These are phyloP conservation scores for Populus davidiana DNA, from an alignment of 345 rosid species.

Conservation along the genomic window DNA sequence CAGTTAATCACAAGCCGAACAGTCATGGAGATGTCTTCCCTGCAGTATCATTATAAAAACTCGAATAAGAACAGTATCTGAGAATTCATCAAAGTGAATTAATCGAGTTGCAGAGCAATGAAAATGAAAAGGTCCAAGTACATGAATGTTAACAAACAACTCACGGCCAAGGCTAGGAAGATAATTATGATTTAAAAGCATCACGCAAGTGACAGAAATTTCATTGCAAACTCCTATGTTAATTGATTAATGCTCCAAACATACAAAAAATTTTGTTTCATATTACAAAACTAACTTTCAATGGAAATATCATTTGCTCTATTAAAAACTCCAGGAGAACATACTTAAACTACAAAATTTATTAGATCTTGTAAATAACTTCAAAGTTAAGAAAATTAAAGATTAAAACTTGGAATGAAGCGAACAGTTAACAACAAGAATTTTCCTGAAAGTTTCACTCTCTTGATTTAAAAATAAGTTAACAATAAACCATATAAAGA, in stretches of 20 bases:
- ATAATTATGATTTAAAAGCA: neutral
- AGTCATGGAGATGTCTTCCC: constrained; percentile 82
- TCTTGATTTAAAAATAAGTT: neutral
- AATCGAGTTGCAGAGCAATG: neutral
- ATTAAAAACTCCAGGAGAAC: neutral
- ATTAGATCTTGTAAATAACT: neutral
- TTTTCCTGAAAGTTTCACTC: neutral
- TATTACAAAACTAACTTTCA: constrained; percentile 1
- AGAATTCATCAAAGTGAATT: neutral
- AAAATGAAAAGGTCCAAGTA: neutral
- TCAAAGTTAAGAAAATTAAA: no score
- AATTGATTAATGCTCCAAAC: neutral
- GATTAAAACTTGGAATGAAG: neutral
- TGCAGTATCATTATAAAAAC: constrained; percentile 30
- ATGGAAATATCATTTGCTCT: neutral
- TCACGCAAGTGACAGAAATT: neutral
- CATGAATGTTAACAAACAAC: neutral
- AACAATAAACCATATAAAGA: neutral
- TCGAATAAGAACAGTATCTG: neutral
- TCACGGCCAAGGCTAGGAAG: neutral
- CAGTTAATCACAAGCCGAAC: constrained; percentile 88
- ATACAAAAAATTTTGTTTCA: neutral
- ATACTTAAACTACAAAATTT: neutral
- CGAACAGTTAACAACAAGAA: neutral
- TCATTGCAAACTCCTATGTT: neutral